Base-by-base conservation (phyloP, 495 filamentous ascomycete species). In the Penicillium coprophilum region DNA sequence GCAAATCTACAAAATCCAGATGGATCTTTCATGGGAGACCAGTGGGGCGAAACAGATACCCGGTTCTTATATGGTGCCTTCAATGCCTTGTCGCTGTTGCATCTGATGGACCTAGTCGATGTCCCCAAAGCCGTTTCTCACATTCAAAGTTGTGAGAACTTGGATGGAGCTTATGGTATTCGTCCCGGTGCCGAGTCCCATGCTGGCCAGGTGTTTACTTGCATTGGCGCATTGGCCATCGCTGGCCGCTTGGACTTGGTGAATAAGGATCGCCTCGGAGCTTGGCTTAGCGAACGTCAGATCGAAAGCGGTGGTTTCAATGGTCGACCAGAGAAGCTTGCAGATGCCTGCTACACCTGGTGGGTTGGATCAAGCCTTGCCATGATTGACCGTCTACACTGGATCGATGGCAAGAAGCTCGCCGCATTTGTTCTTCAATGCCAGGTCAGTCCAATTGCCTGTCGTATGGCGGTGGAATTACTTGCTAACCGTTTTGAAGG, bases 311-410 rank as follows among this genome's bases (percentile, higher is more conserved):
- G 95, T 31, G 94, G 94, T 5, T 74, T 98, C 28, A 98, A 97
- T 65, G 94, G 94, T 4, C 81, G 94, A 47, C 94, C 94, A 1
- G 95, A 97, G 74, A 98, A 98, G 76, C 75, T 91, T 50, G 91
- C 93, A 69, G 95, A 98, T 75, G 92, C 96, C 7, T 98, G 94
- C 73, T 98, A 98, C 70, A 95, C 89, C 67, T 98, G 94, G 94
- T 98, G 94, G 94, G 94, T 97, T 23, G 70, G 88, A 52, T 89
- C 87, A 63, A 96, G 91, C 67, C 69, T 98, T 56, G 87, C 85
- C 23, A 96, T 97, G 84, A 89, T 97, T 57, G 89, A 82, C 48
- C 83, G 87, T 56, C 77, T 92, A 38, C 85, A 96, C 70, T 98
- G 94, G 94, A 92, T 98, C 62, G 88, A 97, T 74, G 78, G 80